Evolutionary conservation across 495 filamentous ascomycete species (phyloP).

Genomic region (Talaromyces wortmannii): DNA sequence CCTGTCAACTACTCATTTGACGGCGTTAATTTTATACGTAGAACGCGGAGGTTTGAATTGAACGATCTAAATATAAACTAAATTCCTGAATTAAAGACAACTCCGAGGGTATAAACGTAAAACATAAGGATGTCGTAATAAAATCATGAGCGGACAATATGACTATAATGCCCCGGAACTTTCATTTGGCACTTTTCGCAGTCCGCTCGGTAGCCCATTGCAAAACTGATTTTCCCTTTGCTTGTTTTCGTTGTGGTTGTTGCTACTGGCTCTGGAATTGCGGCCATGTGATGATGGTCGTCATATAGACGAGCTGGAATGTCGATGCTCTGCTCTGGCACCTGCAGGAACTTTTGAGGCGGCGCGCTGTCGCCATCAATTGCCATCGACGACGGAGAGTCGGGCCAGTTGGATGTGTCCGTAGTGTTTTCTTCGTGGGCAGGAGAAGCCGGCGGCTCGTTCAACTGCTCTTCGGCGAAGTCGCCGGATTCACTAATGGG

Average conservation of each 20-base stretch:
- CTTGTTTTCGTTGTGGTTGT: constrained; percentile 30
- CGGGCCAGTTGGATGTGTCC: constrained; percentile 5
- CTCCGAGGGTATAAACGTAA: too few species aligned
- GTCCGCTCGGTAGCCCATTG: constrained; percentile 79
- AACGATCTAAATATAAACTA: too few species aligned
- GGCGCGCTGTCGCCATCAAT: constrained; percentile 17
- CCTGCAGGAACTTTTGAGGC: neutral
- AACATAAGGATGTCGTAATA: neutral
- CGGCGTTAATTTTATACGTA: neutral
- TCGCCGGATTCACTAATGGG: constrained; percentile 64
- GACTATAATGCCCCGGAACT: constrained; percentile 83
- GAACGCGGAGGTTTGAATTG: neutral
- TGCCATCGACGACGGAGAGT: constrained; percentile 9
- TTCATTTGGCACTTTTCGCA: constrained; percentile 78
- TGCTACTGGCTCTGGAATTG: constrained; percentile 19
- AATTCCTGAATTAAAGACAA: too few species aligned
- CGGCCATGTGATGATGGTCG: neutral
- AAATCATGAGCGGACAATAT: constrained; percentile 50
- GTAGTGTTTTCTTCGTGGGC: constrained; percentile 17
- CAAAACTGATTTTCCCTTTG: constrained; percentile 60
- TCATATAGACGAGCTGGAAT: constrained; percentile 13
- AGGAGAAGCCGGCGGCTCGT: constrained; percentile 19
- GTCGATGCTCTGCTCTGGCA: constrained; percentile 5
- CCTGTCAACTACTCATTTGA: neutral
- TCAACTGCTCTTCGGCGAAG: constrained; percentile 19